Evolutionary conservation across 2,329 filamentous ascomycete species (phyloP).

Genomic region (Coniochaeta pulveracea): DNA sequence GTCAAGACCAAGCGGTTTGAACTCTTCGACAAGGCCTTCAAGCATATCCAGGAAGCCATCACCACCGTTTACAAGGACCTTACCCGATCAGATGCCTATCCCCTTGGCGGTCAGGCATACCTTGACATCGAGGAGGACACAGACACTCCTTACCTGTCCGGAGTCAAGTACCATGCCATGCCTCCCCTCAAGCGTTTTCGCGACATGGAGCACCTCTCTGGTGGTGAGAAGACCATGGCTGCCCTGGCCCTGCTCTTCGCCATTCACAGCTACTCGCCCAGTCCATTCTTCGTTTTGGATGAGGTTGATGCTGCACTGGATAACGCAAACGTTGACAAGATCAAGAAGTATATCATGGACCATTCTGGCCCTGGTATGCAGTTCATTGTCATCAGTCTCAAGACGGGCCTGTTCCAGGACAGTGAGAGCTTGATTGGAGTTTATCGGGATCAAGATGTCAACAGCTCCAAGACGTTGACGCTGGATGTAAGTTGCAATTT

Average conservation of each 20-base stretch:
- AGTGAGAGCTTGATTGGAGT: conserved; percentile 93
- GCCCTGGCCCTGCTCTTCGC: conserved; percentile 93
- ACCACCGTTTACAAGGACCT: conserved; percentile 89
- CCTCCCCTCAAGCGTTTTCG: conserved; percentile 95
- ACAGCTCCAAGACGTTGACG: conserved; percentile 83
- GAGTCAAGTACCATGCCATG: conserved; percentile 98
- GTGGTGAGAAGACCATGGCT: conserved; percentile 98
- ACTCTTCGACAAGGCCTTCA: conserved; percentile 90
- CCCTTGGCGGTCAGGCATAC: conserved; percentile 80
- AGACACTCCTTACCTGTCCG: conserved; percentile 90
- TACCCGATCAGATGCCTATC: conserved; percentile 81
- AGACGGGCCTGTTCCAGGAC: conserved; percentile 90
- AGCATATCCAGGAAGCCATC: conserved; percentile 91
- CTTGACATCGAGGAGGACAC: conserved; percentile 88
- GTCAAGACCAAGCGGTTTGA: conserved; percentile 77
- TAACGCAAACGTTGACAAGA: conserved; percentile 91
- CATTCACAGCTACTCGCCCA: conserved; percentile 91
- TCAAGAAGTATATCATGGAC: conserved; percentile 91
- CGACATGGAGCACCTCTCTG: conserved; percentile 97
- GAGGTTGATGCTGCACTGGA: conserved; percentile 98
- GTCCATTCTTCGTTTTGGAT: conserved; percentile 94
- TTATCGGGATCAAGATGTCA: conserved; percentile 87
- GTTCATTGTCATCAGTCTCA: conserved; percentile 95
- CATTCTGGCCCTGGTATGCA: conserved; percentile 97
- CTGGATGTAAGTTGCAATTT: conserved; percentile 66